Evolutionary conservation across 768 basidiomycete genomes (phyloP).

Genomic region (Glaciozyma antarctica): DNA sequence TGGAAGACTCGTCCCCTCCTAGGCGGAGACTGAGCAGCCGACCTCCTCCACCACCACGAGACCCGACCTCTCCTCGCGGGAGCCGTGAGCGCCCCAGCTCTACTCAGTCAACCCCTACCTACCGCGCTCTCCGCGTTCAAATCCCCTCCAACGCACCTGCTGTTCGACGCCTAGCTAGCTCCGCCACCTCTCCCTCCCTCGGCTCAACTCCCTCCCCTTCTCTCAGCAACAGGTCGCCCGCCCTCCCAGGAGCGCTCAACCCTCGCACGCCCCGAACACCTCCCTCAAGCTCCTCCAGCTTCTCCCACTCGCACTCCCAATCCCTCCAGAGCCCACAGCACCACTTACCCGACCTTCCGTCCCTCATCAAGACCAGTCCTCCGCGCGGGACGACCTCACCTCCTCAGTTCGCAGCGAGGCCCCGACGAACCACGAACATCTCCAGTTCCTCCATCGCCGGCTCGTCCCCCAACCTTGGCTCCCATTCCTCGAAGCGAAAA

Average conservation of each 20-base stretch:
- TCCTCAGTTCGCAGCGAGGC: neutral
- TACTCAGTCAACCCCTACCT: too few relatives aligned
- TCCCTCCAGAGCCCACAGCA: neutral
- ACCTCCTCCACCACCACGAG: too few relatives aligned
- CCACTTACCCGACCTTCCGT: neutral
- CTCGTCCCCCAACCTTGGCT: neutral
- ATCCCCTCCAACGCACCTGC: neutral
- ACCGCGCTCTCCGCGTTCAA: neutral
- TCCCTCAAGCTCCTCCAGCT: neutral
- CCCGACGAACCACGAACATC: neutral
- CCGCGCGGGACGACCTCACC: neutral
- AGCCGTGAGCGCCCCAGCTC: too few relatives aligned
- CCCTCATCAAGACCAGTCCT: neutral
- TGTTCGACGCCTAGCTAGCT: neutral
- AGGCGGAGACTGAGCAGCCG: too few relatives aligned
- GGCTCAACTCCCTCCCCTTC: neutral
- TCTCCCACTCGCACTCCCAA: neutral
- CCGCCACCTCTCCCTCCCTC: neutral
- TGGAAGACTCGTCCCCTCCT: too few relatives aligned
- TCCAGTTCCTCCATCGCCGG: neutral
- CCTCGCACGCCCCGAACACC: neutral
- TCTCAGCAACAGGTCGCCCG: neutral
- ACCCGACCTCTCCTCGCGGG: too few relatives aligned
- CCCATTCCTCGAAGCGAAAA: conserved; percentile 4
- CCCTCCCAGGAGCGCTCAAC: neutral